Conservation (phyloP, 2,329 filamentous ascomycete species). For the Diaporthe sp. region DNA sequence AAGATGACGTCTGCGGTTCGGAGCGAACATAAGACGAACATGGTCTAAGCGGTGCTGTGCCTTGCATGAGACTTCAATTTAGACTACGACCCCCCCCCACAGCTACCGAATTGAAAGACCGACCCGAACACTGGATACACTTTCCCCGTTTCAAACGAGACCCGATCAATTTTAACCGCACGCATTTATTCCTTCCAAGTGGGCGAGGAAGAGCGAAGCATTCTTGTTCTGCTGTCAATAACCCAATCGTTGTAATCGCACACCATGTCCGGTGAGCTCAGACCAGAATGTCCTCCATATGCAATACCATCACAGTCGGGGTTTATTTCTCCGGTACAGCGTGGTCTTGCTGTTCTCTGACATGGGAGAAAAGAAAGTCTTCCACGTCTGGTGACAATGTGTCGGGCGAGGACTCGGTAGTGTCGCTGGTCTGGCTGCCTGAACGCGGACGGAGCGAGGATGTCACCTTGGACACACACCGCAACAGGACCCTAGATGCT, state of each 20-base stretch:
- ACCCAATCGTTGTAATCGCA: neutral
- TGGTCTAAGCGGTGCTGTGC: neutral
- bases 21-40: neutral
- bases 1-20: neutral
- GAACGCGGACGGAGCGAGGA: constrained; percentile 5
- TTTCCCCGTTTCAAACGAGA: neutral
- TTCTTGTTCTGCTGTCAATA: too few relatives aligned
- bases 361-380: neutral
- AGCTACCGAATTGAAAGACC: neutral
- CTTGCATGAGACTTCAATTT: constrained; percentile 7
- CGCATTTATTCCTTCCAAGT: neutral
- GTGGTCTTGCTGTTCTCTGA: neutral
- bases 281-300: neutral
- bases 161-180: neutral
- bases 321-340: neutral
- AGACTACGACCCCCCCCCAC: neutral
- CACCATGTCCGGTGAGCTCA: neutral
- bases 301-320: neutral
- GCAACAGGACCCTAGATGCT: constrained; percentile 5
- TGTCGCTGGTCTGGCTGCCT: constrained; percentile 7
- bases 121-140: neutral
- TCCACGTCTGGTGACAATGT: constrained; percentile 15
- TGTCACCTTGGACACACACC: constrained; percentile 15
- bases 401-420: neutral
- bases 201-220: neutral